These are phyloP conservation scores for Arthrobotrys musiformis DNA, from an alignment of 2,329 filamentous ascomycete genomes.

Conservation along the genomic window DNA sequence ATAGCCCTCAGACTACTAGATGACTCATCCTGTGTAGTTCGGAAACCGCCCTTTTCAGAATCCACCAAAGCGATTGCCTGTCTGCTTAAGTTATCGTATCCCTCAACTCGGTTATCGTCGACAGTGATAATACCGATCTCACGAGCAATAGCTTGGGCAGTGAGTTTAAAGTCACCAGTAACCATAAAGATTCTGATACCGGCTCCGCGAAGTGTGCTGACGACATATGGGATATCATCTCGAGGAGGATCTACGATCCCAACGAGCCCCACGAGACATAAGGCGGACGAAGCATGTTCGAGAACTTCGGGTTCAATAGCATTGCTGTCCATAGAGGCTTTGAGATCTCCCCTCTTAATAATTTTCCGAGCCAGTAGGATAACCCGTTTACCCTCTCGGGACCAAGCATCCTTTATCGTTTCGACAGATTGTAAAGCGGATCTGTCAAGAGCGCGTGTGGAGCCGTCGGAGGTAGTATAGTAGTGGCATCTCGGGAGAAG, in stretches of 20 bases:
- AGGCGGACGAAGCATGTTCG: constrained; percentile 66
- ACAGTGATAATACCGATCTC: constrained; percentile 77
- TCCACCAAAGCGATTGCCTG: constrained; percentile 27
- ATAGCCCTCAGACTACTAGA: constrained; percentile 66
- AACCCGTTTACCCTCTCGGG: constrained; percentile 74
- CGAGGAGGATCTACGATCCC: constrained; percentile 72
- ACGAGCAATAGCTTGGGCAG: constrained; percentile 76
- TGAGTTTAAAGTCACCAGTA: constrained; percentile 80
- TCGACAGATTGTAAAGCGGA: constrained; percentile 67
- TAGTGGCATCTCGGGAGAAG: constrained; percentile 73
- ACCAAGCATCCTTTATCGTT: constrained; percentile 74
- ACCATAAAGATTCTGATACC: constrained; percentile 84
- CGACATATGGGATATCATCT: constrained; percentile 70
- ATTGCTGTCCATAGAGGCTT: constrained; percentile 64
- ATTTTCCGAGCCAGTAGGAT: constrained; percentile 74
- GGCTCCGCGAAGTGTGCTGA: constrained; percentile 73
- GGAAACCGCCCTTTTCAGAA: constrained; percentile 23
- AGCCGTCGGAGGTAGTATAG: constrained; percentile 70
- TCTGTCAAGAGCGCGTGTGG: constrained; percentile 66
- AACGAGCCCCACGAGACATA: constrained; percentile 70
- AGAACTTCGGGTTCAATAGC: constrained; percentile 71
- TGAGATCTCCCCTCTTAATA: constrained; percentile 64
- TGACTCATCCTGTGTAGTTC: constrained; percentile 54
- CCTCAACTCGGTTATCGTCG: constrained; percentile 56
- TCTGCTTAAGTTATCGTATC: constrained; percentile 21